These are phyloP conservation scores for Penicillium ochrochloron DNA, from an alignment of 495 filamentous ascomycete species.

Conservation along the genomic window DNA sequence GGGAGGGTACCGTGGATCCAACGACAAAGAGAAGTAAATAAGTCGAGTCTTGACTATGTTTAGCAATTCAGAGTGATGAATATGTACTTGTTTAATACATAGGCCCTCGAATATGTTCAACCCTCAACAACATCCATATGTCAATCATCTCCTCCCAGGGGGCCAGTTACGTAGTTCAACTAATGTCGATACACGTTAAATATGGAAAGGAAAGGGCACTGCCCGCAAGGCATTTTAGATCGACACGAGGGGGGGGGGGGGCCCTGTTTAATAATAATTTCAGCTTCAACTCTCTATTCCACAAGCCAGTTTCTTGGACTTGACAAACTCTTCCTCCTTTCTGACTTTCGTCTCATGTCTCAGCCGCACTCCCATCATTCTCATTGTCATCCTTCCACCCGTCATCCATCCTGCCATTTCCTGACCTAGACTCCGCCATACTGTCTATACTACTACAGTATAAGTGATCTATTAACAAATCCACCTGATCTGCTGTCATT, in stretches of 20 bases:
- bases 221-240: not conserved
- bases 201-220: conserved; percentile 1
- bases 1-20: not conserved
- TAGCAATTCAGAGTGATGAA: no score
- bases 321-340: not conserved
- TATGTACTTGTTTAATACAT: no score
- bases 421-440: not conserved
- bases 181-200: not conserved
- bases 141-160: not conserved
- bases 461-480: not conserved
- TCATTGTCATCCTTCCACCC: not conserved
- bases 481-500: not conserved
- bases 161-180: not conserved
- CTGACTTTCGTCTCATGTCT: not conserved
- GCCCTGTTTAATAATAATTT: not conserved
- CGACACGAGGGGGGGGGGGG: not conserved
- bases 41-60: no score
- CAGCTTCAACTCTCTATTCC: not conserved
- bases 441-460: not conserved
- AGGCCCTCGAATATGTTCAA: no score
- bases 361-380: not conserved
- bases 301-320: not conserved
- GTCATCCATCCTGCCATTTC: not conserved
- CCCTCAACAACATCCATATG: not conserved
- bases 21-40: not conserved